Percentiles rank a stretch among this genome's conserved stretches.
Evolutionary conservation across 2,329 filamentous ascomycete genomes (phyloP).

Genomic region (Fusarium agapanthi): DNA sequence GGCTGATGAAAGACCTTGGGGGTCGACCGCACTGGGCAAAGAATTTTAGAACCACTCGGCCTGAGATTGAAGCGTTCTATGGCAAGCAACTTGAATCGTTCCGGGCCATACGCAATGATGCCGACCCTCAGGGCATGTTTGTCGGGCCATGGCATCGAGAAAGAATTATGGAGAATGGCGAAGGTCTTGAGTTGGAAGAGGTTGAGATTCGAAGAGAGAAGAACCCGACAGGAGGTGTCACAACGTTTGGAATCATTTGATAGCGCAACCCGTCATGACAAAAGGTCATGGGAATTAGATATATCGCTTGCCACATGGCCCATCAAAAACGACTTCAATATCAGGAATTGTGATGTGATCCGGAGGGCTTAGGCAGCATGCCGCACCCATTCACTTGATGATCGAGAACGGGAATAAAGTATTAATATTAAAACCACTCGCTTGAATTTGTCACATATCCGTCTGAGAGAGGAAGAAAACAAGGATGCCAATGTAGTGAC

Average conservation of each 20-base stretch:
- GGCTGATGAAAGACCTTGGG: conserved; percentile 85
- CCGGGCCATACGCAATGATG: conserved; percentile 72
- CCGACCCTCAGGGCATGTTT: conserved; percentile 87
- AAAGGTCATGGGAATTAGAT: conserved; percentile 7
- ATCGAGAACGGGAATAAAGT: conserved; percentile 10
- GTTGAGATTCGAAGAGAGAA: conserved; percentile 44
- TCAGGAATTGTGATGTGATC: neutral
- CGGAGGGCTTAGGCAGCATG: neutral
- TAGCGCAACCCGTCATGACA: conserved; percentile 9
- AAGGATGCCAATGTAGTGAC: conserved; percentile 2
- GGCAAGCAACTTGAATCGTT: conserved; percentile 73
- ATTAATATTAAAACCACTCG: conserved; percentile 25
- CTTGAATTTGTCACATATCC: conserved; percentile 23
- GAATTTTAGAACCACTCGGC: conserved; percentile 75
- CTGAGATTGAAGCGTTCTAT: conserved; percentile 74
- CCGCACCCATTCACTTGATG: neutral
- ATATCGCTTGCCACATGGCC: neutral
- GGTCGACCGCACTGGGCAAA: conserved; percentile 92
- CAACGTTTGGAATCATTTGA: conserved; percentile 38
- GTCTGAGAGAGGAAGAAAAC: conserved; percentile 10
- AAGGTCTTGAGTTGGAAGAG: conserved; percentile 50
- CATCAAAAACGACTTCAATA: neutral
- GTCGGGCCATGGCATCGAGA: conserved; percentile 89
- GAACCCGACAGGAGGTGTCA: conserved; percentile 40
- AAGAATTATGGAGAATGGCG: conserved; percentile 60